phyloP scores from a whole-genome alignment of 352 stramenopile species.

The Pythium volutum region DNA sequence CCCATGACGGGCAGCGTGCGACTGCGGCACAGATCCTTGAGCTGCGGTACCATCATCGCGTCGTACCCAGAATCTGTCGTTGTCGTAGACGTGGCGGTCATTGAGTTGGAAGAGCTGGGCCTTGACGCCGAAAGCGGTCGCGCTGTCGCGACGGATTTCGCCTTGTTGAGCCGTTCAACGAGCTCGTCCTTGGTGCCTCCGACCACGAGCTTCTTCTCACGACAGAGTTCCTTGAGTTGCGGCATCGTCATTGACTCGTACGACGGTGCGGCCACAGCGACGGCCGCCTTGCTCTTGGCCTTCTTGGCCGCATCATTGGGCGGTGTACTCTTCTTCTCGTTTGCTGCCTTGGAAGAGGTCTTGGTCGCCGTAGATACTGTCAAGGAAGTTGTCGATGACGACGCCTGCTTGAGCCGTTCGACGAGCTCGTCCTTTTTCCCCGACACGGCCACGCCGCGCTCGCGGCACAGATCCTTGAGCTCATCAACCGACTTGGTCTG shows the following conservation, averaged over 20 bases:
- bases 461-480: constrained; percentile 16
- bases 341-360: neutral
- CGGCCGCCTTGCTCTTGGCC: neutral
- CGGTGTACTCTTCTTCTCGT: neutral
- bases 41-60: constrained; percentile 13
- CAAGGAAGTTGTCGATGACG: neutral
- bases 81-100: neutral
- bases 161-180: neutral
- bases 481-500: constrained; percentile 20
- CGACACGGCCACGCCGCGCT: constrained; percentile 3
- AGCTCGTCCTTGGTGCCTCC: constrained; percentile 20
- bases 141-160: neutral
- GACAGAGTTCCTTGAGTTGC: constrained; percentile 16
- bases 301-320: neutral
- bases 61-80: constrained; percentile 13
- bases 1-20: constrained; percentile 20
- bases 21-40: constrained; percentile 21
- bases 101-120: neutral
- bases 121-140: constrained; percentile 11
- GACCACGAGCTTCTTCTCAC: constrained; percentile 10
- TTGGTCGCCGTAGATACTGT: neutral
- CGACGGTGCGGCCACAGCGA: neutral
- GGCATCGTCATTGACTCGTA: constrained; percentile 14
- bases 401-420: constrained; percentile 16
- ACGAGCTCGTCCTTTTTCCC: constrained; percentile 21